Evolutionary conservation across 1,284 basidiomycete genomes (phyloP).

Genomic region (Clitocybe nebularis): DNA sequence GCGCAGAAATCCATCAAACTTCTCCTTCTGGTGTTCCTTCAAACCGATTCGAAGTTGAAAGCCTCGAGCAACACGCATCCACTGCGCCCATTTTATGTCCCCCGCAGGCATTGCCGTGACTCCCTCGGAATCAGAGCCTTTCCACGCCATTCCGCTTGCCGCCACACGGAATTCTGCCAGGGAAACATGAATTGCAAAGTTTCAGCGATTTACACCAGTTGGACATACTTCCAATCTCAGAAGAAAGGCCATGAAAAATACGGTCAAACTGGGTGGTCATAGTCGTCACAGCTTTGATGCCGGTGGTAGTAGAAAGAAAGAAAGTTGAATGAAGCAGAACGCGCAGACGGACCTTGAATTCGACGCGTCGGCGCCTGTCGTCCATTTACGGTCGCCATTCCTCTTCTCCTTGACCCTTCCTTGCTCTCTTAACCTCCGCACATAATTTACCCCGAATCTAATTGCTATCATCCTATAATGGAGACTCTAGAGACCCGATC

Average conservation of each 20-base stretch:
- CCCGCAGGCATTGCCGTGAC: slow-evolving; percentile 65
- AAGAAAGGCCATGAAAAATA: slow-evolving; percentile 73
- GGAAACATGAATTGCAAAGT: slow-evolving; percentile 10
- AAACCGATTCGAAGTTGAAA: slow-evolving; percentile 86
- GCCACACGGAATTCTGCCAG: slow-evolving; percentile 83
- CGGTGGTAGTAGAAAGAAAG: slow-evolving; percentile 1
- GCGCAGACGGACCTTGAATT: slow-evolving; percentile 39
- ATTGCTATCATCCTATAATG: slow-evolving; percentile 25
- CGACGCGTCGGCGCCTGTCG: slow-evolving; percentile 25
- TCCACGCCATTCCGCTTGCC: slow-evolving; percentile 90
- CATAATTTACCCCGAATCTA: slow-evolving; percentile 7
- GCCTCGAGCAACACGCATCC: slow-evolving; percentile 88
- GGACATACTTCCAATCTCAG: slow-evolving; percentile 77
- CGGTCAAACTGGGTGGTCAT: slow-evolving; percentile 77
- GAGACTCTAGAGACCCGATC: slow-evolving; percentile 61
- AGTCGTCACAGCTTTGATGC: too few relatives aligned
- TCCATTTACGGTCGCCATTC: slow-evolving; percentile 29
- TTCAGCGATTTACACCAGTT: slow-evolving; percentile 3
- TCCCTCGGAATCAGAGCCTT: slow-evolving; percentile 62
- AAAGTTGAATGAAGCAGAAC: slow-evolving; percentile 19
- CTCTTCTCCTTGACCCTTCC: slow-evolving; percentile 28
- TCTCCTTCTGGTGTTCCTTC: slow-evolving; percentile 73
- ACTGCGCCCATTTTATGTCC: slow-evolving; percentile 86
- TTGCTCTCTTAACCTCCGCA: slow-evolving; percentile 2
- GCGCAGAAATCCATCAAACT: slow-evolving; percentile 92